Evolutionary conservation across 2,329 filamentous ascomycete genomes (phyloP), one percentile per base, ranked within the genome.

Genomic region (Fusarium guadeloupense): DNA sequence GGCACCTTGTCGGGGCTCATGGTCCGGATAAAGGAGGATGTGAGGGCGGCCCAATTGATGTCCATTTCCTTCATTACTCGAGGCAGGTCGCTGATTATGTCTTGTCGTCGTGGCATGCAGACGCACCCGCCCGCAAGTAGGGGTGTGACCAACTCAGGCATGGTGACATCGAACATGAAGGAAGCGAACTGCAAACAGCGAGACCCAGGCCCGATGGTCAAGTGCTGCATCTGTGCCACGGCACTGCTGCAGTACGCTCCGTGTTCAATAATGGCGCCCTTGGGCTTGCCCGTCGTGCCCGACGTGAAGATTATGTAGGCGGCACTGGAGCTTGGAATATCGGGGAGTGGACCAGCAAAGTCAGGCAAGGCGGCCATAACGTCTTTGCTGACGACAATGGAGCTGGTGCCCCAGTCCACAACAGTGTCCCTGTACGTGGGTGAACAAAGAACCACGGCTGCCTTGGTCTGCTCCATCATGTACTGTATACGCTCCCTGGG

Each of bases 181-280:
- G 77, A 77, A 5, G 80, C 79, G 50, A 82, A 82, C 49, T 84
- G 81, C 37, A 86, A 56, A 5, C 19, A 30, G n/a, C 53, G 53
- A 13, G 53, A 85, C 79, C 4, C 87, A 78, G 7, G 83, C 83
- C 2, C 68, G 71, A 8, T 67, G 69, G 80, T 1, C 77, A 77
- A 3, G 30, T 14, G 6, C 14, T 19, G 13, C 5, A 19, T 34
- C 12, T 53, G 53, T 6, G 30, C 41, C 3, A 80, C 54, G 17
- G 81, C 79, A 4, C 80, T 78, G 0, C 84, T 83, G 2, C 82
- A 81, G 9, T 87, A 76, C 3, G 83, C 79, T 1, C 73, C 74
- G 65, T 90, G 87, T 34, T 72, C 63, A 12, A 73, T 55, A 7
- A 72, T 33, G 6, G 66, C 61, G 6, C 69, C 72, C n/a, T 74